phyloP scores from a whole-genome alignment of 2,329 filamentous ascomycete genomes.

The Pyricularia pennisetigena region DNA sequence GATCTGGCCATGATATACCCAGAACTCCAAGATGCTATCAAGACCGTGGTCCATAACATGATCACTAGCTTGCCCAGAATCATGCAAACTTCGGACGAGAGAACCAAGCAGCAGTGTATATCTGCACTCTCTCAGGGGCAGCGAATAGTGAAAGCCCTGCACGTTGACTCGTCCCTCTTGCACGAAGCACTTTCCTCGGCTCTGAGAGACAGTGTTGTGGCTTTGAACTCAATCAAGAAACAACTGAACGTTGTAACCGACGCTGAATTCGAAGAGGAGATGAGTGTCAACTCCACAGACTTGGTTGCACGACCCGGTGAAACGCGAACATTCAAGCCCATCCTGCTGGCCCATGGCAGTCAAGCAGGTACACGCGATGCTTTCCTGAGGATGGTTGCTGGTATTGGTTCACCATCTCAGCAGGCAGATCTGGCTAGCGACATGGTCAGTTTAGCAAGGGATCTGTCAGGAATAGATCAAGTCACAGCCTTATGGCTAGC shows the following conservation, averaged over 20 bases:
- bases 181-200: constrained; percentile 57
- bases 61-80: constrained; percentile 67
- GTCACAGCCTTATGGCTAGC: constrained; percentile 74
- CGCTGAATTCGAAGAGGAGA: constrained; percentile 22
- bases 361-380: constrained; percentile 52
- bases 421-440: constrained; percentile 52
- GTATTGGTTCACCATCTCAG: constrained; percentile 45
- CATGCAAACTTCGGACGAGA: constrained; percentile 78
- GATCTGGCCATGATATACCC: constrained; percentile 44
- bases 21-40: constrained; percentile 44
- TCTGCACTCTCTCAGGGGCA: constrained; percentile 69
- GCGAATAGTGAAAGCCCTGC: constrained; percentile 51
- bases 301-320: constrained; percentile 13
- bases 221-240: constrained; percentile 14
- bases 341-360: constrained; percentile 55
- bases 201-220: constrained; percentile 63
- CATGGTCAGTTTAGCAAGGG: constrained; percentile 54
- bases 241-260: not conserved
- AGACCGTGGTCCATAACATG: constrained; percentile 70
- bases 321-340: constrained; percentile 38
- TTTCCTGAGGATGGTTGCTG: constrained; percentile 46
- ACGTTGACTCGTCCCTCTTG: constrained; percentile 55
- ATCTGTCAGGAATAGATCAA: constrained; percentile 46
- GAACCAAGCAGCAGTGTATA: constrained; percentile 61
- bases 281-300: constrained; percentile 19